Conservation (phyloP, 2,329 filamentous ascomycete species). For the Tympanopsis confertula region DNA sequence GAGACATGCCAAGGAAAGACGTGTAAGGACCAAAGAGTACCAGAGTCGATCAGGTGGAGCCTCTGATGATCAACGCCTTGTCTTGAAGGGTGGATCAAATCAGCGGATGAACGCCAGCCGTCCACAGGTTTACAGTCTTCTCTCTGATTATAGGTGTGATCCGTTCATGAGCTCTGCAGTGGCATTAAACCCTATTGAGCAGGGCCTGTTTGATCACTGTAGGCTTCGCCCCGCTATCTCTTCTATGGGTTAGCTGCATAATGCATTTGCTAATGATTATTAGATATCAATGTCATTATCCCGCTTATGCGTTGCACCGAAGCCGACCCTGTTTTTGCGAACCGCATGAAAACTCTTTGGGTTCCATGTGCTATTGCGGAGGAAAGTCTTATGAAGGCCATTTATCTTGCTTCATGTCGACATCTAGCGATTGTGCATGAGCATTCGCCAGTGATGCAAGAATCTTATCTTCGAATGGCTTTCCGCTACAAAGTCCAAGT, state of each 20-base stretch:
- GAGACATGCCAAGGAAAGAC: constrained; percentile 4
- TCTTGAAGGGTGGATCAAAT: constrained; percentile 1
- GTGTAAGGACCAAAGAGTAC: constrained; percentile 3
- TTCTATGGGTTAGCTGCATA: neutral
- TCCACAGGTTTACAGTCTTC: too few species aligned
- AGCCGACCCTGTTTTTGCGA: constrained; percentile 1
- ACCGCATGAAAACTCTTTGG: constrained; percentile 5
- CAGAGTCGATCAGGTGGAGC: constrained; percentile 1
- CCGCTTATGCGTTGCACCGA: constrained; percentile 2
- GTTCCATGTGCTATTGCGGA: constrained; percentile 5
- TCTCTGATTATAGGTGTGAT: constrained; percentile 1
- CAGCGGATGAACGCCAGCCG: too few species aligned
- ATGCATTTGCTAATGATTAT: neutral
- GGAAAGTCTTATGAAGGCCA: constrained; percentile 3
- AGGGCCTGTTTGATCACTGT: constrained; percentile 5
- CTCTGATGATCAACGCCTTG: neutral
- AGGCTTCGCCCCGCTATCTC: neutral
- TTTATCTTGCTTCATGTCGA: constrained; percentile 5
- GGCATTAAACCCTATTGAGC: neutral
- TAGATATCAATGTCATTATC: constrained; percentile 5
- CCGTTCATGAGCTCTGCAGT: constrained; percentile 2
- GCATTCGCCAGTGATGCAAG: too few species aligned
- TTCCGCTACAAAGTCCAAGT: constrained; percentile 4
- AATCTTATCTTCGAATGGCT: constrained; percentile 3
- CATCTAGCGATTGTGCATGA: constrained; percentile 4